Conservation (phyloP, 176 grass and related monocot genomes). For the Carex parvula region DNA sequence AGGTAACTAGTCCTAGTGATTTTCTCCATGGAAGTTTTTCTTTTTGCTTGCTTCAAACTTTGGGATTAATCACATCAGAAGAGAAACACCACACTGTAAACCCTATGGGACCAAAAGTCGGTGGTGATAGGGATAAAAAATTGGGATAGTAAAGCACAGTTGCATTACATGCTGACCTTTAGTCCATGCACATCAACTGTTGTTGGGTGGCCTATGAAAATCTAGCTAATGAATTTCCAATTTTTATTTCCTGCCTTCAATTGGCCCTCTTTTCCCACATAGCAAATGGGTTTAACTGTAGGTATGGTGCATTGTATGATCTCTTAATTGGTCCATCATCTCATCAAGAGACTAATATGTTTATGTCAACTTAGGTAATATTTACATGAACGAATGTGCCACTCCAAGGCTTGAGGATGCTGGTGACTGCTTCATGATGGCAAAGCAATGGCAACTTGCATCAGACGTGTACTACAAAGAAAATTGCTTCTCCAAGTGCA, state of each 20-base stretch:
- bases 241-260: no score
- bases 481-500: slow-evolving; percentile 33
- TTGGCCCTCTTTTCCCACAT: no score
- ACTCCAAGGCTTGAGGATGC: slow-evolving; percentile 33
- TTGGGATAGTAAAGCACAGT: not conserved
- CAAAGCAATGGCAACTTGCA: slow-evolving; percentile 29
- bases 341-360: not conserved
- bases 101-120: not conserved
- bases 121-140: not conserved
- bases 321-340: not conserved
- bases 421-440: slow-evolving; percentile 35
- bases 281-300: not conserved
- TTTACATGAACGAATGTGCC: slow-evolving; percentile 31
- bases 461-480: slow-evolving; percentile 26
- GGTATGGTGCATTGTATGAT: not conserved
- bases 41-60: not conserved
- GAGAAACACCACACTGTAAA: not conserved
- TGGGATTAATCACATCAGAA: not conserved
- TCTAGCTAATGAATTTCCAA: not conserved
- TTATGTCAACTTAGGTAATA: not conserved
- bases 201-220: not conserved
- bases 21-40: not conserved
- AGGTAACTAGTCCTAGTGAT: slow-evolving; percentile 31
- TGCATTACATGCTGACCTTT: not conserved
- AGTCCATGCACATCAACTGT: not conserved